Percentiles rank a stretch among this genome's conserved stretches.
Conservation (phyloP, 2,329 filamentous ascomycete genomes). For the Ophiostoma australiae region DNA sequence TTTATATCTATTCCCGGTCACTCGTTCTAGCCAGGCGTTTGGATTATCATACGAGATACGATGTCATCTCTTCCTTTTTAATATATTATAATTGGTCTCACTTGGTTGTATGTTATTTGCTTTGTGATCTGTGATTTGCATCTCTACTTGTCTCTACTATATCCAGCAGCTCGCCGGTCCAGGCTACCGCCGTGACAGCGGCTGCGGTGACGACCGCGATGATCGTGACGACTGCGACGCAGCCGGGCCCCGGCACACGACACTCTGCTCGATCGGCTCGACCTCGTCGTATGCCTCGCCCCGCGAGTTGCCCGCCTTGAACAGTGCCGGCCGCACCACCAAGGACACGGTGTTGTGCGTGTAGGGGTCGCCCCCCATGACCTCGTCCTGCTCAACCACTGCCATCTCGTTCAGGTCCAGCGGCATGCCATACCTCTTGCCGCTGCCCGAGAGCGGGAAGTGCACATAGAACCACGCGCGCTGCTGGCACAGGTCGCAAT, state of each 20-base stretch:
- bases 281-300: constrained; percentile 24
- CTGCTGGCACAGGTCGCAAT: constrained; percentile 25
- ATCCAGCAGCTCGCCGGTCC: too few species aligned
- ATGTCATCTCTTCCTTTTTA: neutral
- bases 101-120: too few species aligned
- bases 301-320: constrained; percentile 23
- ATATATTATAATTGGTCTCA: neutral
- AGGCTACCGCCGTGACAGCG: neutral
- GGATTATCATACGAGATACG: constrained; percentile 4
- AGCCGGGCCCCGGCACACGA: neutral
- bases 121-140: too few species aligned
- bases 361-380: neutral
- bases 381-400: neutral
- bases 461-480: constrained; percentile 23
- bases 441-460: constrained; percentile 17
- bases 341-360: neutral
- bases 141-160: neutral
- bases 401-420: constrained; percentile 11
- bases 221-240: neutral
- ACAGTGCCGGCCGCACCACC: constrained; percentile 22
- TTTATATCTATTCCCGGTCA: constrained; percentile 7
- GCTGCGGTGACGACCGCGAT: neutral
- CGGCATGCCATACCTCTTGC: constrained; percentile 22
- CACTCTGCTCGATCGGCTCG: neutral
- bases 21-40: constrained; percentile 14